Evolutionary conservation across 441 rosid species (phyloP).

Genomic region (Pelargonium fulgidum): DNA sequence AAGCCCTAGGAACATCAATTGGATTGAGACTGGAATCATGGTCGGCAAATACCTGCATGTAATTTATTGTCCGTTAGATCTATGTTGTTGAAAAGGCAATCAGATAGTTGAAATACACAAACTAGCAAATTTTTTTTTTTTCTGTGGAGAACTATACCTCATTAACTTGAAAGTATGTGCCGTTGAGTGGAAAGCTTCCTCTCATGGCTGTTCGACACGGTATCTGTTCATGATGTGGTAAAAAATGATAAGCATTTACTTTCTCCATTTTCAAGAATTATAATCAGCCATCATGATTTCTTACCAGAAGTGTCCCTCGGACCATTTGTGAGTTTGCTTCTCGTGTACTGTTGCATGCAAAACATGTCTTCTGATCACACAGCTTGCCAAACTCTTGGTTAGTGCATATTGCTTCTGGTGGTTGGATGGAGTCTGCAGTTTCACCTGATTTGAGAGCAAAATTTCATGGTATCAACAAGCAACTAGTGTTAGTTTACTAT

Average conservation of each 20-base stretch:
- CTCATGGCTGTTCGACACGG: conserved; percentile 95
- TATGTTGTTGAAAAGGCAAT: background rate
- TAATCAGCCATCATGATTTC: conserved; percentile 7
- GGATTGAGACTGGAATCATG: conserved; percentile 78
- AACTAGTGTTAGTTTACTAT: background rate
- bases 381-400: conserved; percentile 30
- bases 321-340: conserved; percentile 49
- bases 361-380: conserved; percentile 40
- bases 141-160: conserved; percentile 40
- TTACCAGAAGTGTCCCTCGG: conserved; percentile 57
- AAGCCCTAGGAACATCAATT: conserved; percentile 65
- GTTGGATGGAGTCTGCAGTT: conserved; percentile 43
- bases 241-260: background rate
- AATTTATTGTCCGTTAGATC: background rate
- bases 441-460: conserved; percentile 33
- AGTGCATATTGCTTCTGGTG: conserved; percentile 35
- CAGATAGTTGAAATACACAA: background rate
- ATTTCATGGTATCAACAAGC: background rate
- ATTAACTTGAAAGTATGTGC: conserved; percentile 93
- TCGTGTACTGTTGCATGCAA: conserved; percentile 39
- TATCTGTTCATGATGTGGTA: conserved; percentile 42
- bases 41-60: conserved; percentile 83
- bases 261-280: background rate
- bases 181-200: conserved; percentile 94
- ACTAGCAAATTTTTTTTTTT: background rate